phyloP scores from a whole-genome alignment of 1,139 yeast species.

The Lodderomyces jiufengensis region DNA sequence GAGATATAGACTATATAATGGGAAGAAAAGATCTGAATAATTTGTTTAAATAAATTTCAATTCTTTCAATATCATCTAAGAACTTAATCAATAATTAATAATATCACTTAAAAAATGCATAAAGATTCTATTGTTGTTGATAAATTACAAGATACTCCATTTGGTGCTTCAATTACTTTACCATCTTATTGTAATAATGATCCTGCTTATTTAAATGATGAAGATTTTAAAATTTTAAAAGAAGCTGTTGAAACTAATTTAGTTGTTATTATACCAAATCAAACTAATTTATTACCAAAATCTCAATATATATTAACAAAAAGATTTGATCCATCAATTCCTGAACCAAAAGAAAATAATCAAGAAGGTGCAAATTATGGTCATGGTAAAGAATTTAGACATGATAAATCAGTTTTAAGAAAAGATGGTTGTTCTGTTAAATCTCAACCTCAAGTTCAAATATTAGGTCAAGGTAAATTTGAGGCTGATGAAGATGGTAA shows the following conservation, averaged over 20 bases:
- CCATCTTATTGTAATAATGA: constrained; percentile 67
- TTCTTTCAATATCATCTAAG: too few species aligned
- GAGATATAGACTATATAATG: too few species aligned
- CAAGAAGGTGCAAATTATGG: constrained; percentile 55
- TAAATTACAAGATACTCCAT: constrained; percentile 50
- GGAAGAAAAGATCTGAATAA: neutral
- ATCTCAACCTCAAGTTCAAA: constrained; percentile 82
- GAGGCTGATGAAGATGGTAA: constrained; percentile 67
- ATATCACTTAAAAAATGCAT: constrained; percentile 17
- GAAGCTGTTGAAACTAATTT: constrained; percentile 64
- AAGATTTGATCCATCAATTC: constrained; percentile 72
- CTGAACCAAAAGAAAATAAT: constrained; percentile 37
- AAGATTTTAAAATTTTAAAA: constrained; percentile 58
- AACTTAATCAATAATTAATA: neutral
- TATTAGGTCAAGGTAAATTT: constrained; percentile 77
- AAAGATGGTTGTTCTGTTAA: constrained; percentile 82
- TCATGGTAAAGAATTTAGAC: constrained; percentile 81
- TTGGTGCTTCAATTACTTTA: constrained; percentile 65
- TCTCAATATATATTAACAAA: constrained; percentile 74
- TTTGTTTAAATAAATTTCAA: too few species aligned
- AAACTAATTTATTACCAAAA: constrained; percentile 60
- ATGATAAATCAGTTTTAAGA: constrained; percentile 67
- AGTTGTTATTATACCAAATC: constrained; percentile 71
- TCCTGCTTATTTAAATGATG: constrained; percentile 66
- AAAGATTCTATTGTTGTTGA: constrained; percentile 30